Evolutionary conservation across 129 eudicot species (phyloP), one percentile per base, ranked within the genome.

Genomic region (Heracleum sosnowskyi): DNA sequence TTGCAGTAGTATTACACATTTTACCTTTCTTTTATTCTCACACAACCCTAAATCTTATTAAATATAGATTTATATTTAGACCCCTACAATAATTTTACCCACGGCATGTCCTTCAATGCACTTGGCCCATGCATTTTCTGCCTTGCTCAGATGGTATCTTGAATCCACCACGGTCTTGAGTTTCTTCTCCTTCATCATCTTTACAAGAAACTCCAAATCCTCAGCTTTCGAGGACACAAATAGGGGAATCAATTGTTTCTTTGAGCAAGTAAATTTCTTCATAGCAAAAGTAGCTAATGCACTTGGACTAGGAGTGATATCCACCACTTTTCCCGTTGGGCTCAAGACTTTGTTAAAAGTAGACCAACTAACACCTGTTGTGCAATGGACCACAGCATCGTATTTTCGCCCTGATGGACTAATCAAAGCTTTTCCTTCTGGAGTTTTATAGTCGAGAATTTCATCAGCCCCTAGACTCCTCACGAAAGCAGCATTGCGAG

Each of bases 401-500:
- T 91, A 93, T 76, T 87, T 91, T 83, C 78, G 81, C 26, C 91
- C 91, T 0, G 98, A 93, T 4, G 98, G 98, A 81, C 97, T 91
- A 79, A 78, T 85, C 20, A 93, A 82, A 35, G 93, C 84, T 0
- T 92, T 89, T 18, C 98, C 97, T 41, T 91, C 88, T 12, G 96
- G 90, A 73, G 98, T 91, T 77, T 86, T 89, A 85, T 93, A 93
- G 78, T 93, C 98, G 49, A 93, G 77, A 24, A 93, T 94, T 84
- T 93, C 98, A 18, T 93, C 97, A 33, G 97, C 98, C 12, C 98
- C 95, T 57, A 93, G 87, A 83, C 86, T 75, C 81, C 82, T 91
- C 20, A 93, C 96, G 0, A 93, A 82, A 39, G 89, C 88, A 0
- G 86, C 60, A 71, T 89, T 93, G 69, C 98, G 95, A 83, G 88